Evolutionary conservation across 352 stramenopile species (phyloP).

Genomic region (Phytopythium boreale): DNA sequence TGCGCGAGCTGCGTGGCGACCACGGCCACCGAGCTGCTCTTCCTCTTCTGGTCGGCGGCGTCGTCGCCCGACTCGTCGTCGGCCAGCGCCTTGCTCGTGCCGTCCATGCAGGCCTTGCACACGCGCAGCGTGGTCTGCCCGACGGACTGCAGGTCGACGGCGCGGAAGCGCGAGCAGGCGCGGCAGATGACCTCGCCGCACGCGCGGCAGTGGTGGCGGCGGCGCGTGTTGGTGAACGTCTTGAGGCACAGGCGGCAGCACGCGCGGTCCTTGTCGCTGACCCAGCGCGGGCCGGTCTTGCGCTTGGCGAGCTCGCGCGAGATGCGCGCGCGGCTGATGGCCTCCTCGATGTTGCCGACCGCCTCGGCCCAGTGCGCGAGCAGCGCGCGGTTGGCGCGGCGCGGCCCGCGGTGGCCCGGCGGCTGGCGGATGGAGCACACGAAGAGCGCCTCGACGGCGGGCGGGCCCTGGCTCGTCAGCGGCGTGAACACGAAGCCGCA

Average conservation of each 20-base stretch:
- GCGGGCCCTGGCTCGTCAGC: constrained; percentile 16
- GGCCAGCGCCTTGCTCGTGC: constrained; percentile 21
- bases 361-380: constrained; percentile 71
- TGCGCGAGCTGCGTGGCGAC: constrained; percentile 1
- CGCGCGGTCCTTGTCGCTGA: constrained; percentile 76
- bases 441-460: constrained; percentile 69
- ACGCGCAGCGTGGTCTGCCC: constrained; percentile 73
- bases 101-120: constrained; percentile 79
- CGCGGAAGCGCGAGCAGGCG: constrained; percentile 76
- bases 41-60: background rate
- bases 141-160: constrained; percentile 68
- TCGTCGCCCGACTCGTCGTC: background rate
- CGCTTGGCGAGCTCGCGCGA: constrained; percentile 71
- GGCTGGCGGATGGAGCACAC: constrained; percentile 80
- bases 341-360: constrained; percentile 63
- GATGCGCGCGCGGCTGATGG: constrained; percentile 65
- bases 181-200: constrained; percentile 87
- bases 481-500: constrained; percentile 78
- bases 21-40: constrained; percentile 13
- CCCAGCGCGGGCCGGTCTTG: constrained; percentile 61
- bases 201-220: constrained; percentile 77
- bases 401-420: constrained; percentile 48
- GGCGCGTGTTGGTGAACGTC: constrained; percentile 75
- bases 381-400: constrained; percentile 59
- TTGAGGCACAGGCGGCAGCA: constrained; percentile 84